Base-by-base conservation (phyloP, 768 basidiomycete genomes). In the Tulasnella sp. region DNA sequence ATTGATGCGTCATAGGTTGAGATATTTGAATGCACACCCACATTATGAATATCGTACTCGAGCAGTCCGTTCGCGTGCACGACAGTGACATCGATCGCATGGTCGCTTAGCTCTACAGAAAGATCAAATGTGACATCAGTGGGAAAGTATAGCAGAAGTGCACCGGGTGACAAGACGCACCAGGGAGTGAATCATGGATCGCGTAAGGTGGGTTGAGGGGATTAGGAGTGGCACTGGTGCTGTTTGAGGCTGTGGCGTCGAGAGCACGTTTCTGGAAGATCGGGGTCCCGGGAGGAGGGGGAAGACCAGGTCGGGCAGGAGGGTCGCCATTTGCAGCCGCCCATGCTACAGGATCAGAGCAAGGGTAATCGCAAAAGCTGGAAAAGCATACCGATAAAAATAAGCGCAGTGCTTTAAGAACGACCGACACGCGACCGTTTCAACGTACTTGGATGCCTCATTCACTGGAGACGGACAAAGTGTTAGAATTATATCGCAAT, bases 351-450 rank as follows among this genome's bases (percentile, higher is more conserved):
- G 82, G 81, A 63, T 85, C 74, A 10, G 72, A 70, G 63, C 84
- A 85, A 0, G 83, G 83, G 22, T 76, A 71, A 44, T 73, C 70
- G 70, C 83, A 85, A 71, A 85, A 84, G 81, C 56, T 59, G 53
- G 27, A 55, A 22, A 29, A 8, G 22, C 83, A 59, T 8, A 55
- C 49, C 50, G 10, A 54, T 24, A n/a, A 11, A 15, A 34, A 50
- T 9, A n/a, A 34, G n/a, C 19, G 30, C 9, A 21, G 31, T 34
- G 52, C 19, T n/a, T 25, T 22, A 34, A 44, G 34, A 38, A n/a
- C n/a, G n/a, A n/a, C n/a, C n/a, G n/a, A n/a, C n/a, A n/a, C n/a
- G n/a, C n/a, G n/a, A n/a, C n/a, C 45, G 21, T 15, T 17, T 31
- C 24, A 19, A 66, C 78, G 24, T 63, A 84, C 83, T 60, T 85